A percentile compares a stretch with the other conserved stretches of the same genome.
Evolutionary conservation across 768 basidiomycete genomes (phyloP).

Genomic region (Sistotremastrum niveocremeum): DNA sequence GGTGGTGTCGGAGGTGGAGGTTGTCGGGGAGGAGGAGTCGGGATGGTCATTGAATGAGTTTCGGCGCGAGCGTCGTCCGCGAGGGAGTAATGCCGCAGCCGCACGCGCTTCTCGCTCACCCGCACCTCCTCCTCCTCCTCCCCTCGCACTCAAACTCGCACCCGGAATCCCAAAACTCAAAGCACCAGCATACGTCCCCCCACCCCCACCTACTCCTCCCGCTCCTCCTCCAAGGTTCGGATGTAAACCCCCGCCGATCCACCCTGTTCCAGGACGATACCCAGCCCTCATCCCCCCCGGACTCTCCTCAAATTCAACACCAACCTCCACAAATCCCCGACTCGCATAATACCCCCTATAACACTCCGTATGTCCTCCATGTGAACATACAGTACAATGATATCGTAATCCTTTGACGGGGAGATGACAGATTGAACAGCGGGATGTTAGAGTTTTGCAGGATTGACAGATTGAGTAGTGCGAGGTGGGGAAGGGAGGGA

Average conservation of each 20-base stretch:
- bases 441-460: conserved; percentile 34
- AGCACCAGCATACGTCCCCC: conserved; percentile 5
- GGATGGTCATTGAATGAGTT: conserved; percentile 9
- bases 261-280: conserved; percentile 9
- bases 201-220: conserved; percentile 11
- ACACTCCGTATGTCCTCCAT: conserved; percentile 74
- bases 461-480: conserved; percentile 39
- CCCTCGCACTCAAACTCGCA: neutral
- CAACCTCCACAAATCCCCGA: conserved; percentile 40
- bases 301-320: conserved; percentile 4
- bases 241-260: conserved; percentile 15
- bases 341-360: conserved; percentile 54
- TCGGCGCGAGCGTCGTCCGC: conserved; percentile 9
- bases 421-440: conserved; percentile 68
- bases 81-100: conserved; percentile 5
- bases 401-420: conserved; percentile 61
- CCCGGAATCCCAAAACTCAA: neutral
- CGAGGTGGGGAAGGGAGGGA: conserved; percentile 20
- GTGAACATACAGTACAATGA: conserved; percentile 62
- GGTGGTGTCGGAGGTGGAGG: too few relatives aligned
- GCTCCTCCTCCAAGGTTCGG: conserved; percentile 4
- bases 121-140: neutral
- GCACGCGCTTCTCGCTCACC: conserved; percentile 2
- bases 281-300: conserved; percentile 8
- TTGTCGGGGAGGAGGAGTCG: neutral